A percentile compares a stretch with the other conserved stretches of the same genome.
Evolutionary conservation across 352 stramenopile species (phyloP).

Genomic region (Aphanomyces astaci): DNA sequence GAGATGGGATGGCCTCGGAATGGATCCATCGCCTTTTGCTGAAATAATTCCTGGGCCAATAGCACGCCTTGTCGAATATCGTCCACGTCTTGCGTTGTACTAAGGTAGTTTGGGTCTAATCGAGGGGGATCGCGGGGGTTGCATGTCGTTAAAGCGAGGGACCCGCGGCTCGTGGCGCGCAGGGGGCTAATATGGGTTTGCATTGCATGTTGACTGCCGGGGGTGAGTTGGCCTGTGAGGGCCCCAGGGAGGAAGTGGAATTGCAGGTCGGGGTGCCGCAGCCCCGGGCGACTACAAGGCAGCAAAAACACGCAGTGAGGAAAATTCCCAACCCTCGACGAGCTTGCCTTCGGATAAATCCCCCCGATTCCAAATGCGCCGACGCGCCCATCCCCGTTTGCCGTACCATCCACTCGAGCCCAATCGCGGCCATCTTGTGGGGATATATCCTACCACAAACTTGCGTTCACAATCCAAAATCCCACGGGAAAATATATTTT

Average conservation of each 20-base stretch:
- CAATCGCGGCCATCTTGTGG: constrained; percentile 82
- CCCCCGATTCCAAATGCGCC: constrained; percentile 75
- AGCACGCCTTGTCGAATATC: constrained; percentile 73
- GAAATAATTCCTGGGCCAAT: constrained; percentile 80
- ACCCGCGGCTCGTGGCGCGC: constrained; percentile 77
- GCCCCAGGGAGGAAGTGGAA: constrained; percentile 86
- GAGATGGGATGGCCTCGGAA: constrained; percentile 76
- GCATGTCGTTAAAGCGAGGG: constrained; percentile 64
- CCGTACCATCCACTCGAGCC: constrained; percentile 71
- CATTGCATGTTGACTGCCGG: constrained; percentile 62
- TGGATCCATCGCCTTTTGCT: constrained; percentile 78
- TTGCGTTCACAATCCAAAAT: no score
- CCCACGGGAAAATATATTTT: no score
- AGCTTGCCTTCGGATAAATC: constrained; percentile 70
- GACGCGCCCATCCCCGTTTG: constrained; percentile 66
- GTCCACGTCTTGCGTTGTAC: constrained; percentile 60
- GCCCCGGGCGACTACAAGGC: constrained; percentile 42
- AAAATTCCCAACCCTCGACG: not conserved
- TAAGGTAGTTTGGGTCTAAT: constrained; percentile 87
- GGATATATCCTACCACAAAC: constrained; percentile 55
- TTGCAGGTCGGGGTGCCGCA: constrained; percentile 81
- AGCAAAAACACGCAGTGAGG: not conserved
- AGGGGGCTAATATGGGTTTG: constrained; percentile 85
- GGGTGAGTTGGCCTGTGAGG: constrained; percentile 59
- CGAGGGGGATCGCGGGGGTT: constrained; percentile 70